phyloP scores from a whole-genome alignment of 2,329 filamentous ascomycete genomes.

The Sporothrix schenckii region DNA sequence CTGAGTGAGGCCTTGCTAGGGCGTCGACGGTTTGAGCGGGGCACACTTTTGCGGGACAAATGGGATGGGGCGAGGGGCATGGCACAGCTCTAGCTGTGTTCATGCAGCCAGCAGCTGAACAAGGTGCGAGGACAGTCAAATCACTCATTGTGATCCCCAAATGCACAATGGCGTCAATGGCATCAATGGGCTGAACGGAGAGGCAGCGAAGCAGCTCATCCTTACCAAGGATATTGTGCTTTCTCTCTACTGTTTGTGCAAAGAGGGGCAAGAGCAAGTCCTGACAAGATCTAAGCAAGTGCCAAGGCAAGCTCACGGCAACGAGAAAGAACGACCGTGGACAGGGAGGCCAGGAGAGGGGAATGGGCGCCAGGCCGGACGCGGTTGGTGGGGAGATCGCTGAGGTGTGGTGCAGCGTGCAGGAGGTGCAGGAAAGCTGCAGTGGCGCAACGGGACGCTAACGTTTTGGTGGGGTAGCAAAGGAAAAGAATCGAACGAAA shows the following conservation, averaged over 20 bases:
- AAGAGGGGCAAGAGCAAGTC: not conserved
- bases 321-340: not conserved
- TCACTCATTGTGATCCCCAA: too few species aligned
- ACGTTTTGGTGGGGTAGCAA: conserved; percentile 29
- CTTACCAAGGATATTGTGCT: not conserved
- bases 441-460: conserved; percentile 28
- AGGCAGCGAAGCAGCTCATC: not conserved
- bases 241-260: not conserved
- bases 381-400: conserved; percentile 27
- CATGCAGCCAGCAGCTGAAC: not conserved
- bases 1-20: conserved; percentile 14
- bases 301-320: not conserved
- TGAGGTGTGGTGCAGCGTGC: conserved; percentile 11
- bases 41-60: conserved; percentile 4
- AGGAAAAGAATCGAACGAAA: conserved; percentile 22
- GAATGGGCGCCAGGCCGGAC: conserved; percentile 9
- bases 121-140: too few species aligned
- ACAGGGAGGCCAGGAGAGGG: not conserved
- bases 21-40: conserved; percentile 23
- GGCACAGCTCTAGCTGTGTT: conserved; percentile 1
- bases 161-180: not conserved
- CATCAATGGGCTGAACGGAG: conserved; percentile 16
- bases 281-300: not conserved
- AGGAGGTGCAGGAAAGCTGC: not conserved
- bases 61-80: conserved; percentile 16